These are phyloP conservation scores for Trametes maxima DNA, from an alignment of 768 basidiomycete genomes.

Conservation along the genomic window DNA sequence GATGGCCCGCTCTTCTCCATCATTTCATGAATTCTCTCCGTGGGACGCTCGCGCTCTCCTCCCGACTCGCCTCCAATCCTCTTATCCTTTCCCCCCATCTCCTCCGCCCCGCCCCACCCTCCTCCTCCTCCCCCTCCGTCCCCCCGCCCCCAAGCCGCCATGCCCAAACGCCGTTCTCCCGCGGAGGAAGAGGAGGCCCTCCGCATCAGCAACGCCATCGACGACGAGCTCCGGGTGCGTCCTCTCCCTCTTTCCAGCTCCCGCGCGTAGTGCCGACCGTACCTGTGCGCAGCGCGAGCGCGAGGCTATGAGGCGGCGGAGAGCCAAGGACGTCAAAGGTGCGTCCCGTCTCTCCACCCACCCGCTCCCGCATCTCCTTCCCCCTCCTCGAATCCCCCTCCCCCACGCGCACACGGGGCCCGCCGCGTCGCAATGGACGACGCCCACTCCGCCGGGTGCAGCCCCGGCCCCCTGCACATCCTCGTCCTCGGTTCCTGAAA, in stretches of 20 bases:
- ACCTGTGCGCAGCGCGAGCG: constrained; percentile 28
- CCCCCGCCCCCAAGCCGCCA: neutral
- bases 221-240: constrained; percentile 28
- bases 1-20: constrained; percentile 11
- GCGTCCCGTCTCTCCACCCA: neutral
- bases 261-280: neutral
- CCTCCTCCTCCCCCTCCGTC: neutral
- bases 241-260: neutral
- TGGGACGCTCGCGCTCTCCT: constrained; percentile 6
- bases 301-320: constrained; percentile 25
- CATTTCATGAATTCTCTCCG: constrained; percentile 9
- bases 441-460: too few relatives aligned
- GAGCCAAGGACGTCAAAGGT: constrained; percentile 33
- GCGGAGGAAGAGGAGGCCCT: constrained; percentile 25
- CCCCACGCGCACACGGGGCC: neutral
- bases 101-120: neutral
- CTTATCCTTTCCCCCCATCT: constrained; percentile 3
- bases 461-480: too few relatives aligned
- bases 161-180: constrained; percentile 19
- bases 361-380: neutral
- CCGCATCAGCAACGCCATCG: constrained; percentile 28
- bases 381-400: neutral
- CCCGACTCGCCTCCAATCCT: neutral
- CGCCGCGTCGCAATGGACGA: neutral
- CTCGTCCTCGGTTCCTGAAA: too few relatives aligned